phyloP scores from a whole-genome alignment of 352 stramenopile species.

The Pythium folliculosum region DNA sequence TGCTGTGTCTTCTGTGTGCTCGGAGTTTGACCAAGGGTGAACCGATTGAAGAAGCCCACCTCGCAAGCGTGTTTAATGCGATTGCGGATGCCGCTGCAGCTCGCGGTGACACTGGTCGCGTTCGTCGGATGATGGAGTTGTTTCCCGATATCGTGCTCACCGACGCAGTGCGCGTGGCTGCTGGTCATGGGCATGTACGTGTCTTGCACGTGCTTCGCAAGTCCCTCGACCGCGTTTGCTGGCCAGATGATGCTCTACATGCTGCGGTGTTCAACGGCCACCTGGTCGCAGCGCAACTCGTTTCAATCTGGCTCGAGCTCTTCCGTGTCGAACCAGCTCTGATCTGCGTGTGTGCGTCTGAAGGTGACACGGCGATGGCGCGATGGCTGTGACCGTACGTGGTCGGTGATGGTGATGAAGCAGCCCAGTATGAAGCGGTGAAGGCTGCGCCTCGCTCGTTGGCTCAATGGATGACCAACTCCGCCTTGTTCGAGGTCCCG shows the following conservation, averaged over 20 bases:
- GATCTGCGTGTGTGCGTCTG: neutral
- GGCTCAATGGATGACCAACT: neutral
- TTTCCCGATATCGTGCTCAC: neutral
- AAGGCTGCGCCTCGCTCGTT: neutral
- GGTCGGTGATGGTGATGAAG: neutral
- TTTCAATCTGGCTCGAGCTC: neutral
- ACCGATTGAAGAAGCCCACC: neutral
- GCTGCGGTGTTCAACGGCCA: neutral
- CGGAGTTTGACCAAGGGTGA: neutral
- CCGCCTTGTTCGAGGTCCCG: neutral
- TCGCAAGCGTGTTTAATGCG: neutral
- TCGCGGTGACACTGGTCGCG: neutral
- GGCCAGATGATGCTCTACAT: neutral
- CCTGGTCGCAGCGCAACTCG: neutral
- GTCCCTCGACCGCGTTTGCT: neutral
- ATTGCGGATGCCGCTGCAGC: neutral
- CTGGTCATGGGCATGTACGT: neutral
- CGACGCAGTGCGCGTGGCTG: neutral
- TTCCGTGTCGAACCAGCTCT: neutral
- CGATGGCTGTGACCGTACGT: neutral
- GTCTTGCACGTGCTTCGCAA: neutral
- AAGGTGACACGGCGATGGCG: neutral
- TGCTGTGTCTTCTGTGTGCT: neutral
- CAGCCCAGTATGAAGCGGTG: neutral
- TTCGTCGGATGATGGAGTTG: neutral